phyloP scores from a whole-genome alignment of 208 protist species.

The Novymonas esmeraldas region DNA sequence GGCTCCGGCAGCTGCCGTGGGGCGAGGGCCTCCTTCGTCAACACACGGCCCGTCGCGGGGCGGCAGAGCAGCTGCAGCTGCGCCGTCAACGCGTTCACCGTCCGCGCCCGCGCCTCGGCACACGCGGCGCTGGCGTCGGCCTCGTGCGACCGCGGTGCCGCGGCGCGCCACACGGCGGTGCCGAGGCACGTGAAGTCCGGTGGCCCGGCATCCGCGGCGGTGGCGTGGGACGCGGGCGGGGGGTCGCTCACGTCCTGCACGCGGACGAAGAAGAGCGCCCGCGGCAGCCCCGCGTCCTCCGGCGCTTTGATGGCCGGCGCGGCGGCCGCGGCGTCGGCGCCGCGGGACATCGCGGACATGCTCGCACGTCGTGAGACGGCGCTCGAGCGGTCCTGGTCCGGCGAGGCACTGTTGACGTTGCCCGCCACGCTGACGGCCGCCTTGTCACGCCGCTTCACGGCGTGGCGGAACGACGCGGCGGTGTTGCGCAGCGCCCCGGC shows the following conservation, averaged over 20 bases:
- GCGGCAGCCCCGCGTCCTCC: conserved; percentile 37
- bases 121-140: not conserved
- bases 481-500: not conserved
- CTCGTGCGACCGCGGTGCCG: not conserved
- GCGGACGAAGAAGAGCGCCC: conserved; percentile 70
- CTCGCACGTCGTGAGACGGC: conserved; percentile 6
- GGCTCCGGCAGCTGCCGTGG: conserved; percentile 57
- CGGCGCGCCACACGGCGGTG: conserved; percentile 18
- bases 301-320: not conserved
- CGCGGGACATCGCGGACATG: not conserved
- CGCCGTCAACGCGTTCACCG: conserved; percentile 1
- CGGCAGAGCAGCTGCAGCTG: conserved; percentile 24
- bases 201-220: not conserved
- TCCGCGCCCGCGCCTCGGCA: conserved; percentile 4
- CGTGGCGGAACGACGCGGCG: conserved; percentile 15
- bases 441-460: conserved; percentile 22
- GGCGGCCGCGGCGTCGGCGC: not conserved
- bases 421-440: conserved; percentile 10
- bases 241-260: conserved; percentile 50
- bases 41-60: conserved; percentile 19
- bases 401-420: not conserved
- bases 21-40: conserved; percentile 55
- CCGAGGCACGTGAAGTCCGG: conserved; percentile 3
- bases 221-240: conserved; percentile 4
- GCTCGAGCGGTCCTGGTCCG: not conserved